phyloP scores from a whole-genome alignment of 148 eudicot species.

The Chenopodium berlandieri region DNA sequence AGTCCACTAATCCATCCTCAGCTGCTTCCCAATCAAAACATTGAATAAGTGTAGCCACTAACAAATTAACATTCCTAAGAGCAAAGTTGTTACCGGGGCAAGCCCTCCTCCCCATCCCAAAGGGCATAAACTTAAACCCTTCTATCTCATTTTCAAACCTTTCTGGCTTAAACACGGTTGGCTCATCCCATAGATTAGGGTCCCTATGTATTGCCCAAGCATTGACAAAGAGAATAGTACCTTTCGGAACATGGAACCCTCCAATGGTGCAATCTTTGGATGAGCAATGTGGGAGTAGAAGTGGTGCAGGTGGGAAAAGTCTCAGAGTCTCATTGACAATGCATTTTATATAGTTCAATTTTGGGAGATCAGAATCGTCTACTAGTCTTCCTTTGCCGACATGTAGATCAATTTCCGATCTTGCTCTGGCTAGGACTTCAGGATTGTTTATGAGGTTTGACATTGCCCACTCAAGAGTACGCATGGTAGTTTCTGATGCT shows the following conservation, averaged over 20 bases:
- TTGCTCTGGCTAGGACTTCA: constrained; percentile 15
- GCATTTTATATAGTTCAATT: constrained; percentile 20
- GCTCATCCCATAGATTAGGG: constrained; percentile 28
- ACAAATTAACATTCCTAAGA: constrained; percentile 19
- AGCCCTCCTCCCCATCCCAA: constrained; percentile 36
- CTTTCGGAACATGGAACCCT: constrained; percentile 29
- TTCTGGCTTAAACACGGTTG: constrained; percentile 30
- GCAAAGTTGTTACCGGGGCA: constrained; percentile 33
- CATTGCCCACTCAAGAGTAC: constrained; percentile 32
- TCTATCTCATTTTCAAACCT: constrained; percentile 27
- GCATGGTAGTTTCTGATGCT: constrained; percentile 26
- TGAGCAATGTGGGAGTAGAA: constrained; percentile 33
- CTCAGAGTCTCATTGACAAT: constrained; percentile 32
- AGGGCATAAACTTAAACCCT: constrained; percentile 31
- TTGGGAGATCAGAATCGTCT: constrained; percentile 29
- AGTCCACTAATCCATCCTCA: constrained; percentile 11
- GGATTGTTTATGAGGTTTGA: constrained; percentile 32
- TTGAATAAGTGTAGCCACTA: constrained; percentile 28
- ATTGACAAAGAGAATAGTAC: constrained; percentile 30
- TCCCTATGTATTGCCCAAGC: constrained; percentile 36
- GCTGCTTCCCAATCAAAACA: constrained; percentile 33
- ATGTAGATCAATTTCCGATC: constrained; percentile 20
- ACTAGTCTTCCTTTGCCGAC: constrained; percentile 19
- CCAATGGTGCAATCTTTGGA: constrained; percentile 28
- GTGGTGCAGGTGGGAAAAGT: constrained; percentile 25